These are phyloP conservation scores for Patellifolia procumbens DNA, from an alignment of 179 eudicot genomes.

Conservation along the genomic window DNA sequence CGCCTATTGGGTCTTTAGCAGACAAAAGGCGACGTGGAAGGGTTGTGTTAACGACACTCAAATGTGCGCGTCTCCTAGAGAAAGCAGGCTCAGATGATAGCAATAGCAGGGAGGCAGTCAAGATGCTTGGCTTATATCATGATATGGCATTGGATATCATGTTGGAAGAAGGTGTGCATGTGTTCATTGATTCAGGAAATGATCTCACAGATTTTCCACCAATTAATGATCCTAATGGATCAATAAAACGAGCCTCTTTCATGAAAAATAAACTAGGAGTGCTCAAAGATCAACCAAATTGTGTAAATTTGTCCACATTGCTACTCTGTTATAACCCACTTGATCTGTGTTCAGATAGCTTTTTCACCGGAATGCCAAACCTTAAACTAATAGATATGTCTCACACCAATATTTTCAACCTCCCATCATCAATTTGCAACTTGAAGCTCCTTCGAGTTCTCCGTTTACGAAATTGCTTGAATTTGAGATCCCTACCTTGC, in stretches of 20 bases:
- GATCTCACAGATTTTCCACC: not conserved
- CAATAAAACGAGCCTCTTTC: constrained; percentile 1
- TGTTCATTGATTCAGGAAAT: not conserved
- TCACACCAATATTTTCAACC: not conserved
- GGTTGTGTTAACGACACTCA: not conserved
- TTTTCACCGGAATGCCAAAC: constrained; percentile 11
- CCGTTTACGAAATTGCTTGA: not conserved
- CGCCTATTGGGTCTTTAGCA: not conserved
- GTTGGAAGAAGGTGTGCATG: not conserved
- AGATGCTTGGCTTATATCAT: constrained; percentile 6
- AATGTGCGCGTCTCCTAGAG: not conserved
- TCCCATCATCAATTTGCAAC: not conserved
- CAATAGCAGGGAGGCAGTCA: not conserved
- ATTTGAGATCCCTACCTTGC: not conserved
- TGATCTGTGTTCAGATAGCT: not conserved
- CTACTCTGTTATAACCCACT: constrained; percentile 16
- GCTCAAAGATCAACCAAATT: not conserved
- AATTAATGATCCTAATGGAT: not conserved
- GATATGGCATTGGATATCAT: constrained; percentile 15
- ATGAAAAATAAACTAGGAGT: not conserved
- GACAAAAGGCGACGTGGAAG: not conserved
- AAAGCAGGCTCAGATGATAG: not conserved
- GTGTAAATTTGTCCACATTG: constrained; percentile 1
- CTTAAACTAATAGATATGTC: constrained; percentile 15
- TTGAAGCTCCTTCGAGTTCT: constrained; percentile 17